Evolutionary conservation across 1,139 yeast genomes (phyloP).

Genomic region (Saccharomyces hybrid): DNA sequence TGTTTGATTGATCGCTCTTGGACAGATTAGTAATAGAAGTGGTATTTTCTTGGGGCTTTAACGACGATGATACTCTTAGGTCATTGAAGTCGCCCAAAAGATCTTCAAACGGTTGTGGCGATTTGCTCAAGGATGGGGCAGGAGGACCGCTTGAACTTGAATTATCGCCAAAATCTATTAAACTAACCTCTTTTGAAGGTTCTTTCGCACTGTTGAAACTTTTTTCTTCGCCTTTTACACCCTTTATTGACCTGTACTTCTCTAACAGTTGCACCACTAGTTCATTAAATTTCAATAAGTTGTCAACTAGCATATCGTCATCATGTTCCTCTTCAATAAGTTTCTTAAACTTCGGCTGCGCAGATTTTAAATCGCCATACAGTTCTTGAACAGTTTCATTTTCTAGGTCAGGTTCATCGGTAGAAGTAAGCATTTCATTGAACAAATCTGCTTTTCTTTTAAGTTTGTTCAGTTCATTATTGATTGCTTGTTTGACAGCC

Average conservation of each 20-base stretch:
- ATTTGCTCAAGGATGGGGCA: slow-evolving; percentile 5
- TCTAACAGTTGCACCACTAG: slow-evolving; percentile 61
- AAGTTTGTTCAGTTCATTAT: slow-evolving; percentile 77
- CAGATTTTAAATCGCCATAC: slow-evolving; percentile 67
- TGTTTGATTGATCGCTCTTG: slow-evolving; percentile 11
- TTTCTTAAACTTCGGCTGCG: slow-evolving; percentile 81
- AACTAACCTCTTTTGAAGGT: slow-evolving; percentile 40
- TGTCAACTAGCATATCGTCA: slow-evolving; percentile 60
- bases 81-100: slow-evolving; percentile 51
- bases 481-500: slow-evolving; percentile 67
- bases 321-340: slow-evolving; percentile 71
- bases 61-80: slow-evolving; percentile 40
- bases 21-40: neutral
- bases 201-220: neutral
- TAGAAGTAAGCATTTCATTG: slow-evolving; percentile 74
- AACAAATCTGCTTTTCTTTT: slow-evolving; percentile 84
- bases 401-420: slow-evolving; percentile 46
- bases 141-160: slow-evolving; percentile 31
- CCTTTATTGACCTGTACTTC: slow-evolving; percentile 59
- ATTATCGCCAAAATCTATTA: slow-evolving; percentile 78
- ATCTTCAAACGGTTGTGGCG: slow-evolving; percentile 14
- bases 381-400: slow-evolving; percentile 75
- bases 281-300: slow-evolving; percentile 66
- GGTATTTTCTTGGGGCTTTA: slow-evolving; percentile 15
- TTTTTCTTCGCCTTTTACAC: slow-evolving; percentile 29